These are phyloP conservation scores for Tylopilus subfusipes DNA, from an alignment of 768 basidiomycete genomes.

Conservation along the genomic window DNA sequence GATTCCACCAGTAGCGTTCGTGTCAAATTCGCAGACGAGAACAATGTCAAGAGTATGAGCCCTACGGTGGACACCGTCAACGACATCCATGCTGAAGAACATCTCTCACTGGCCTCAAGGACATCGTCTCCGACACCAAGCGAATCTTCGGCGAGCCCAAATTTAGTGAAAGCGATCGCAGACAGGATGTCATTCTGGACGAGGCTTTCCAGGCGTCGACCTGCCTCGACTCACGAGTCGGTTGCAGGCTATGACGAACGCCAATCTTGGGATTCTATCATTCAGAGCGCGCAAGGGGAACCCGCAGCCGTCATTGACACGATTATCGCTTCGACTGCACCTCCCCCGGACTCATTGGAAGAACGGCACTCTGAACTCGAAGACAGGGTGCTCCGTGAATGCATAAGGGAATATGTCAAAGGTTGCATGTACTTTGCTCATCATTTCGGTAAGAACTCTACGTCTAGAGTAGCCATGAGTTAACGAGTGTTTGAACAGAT, in stretches of 20 bases:
- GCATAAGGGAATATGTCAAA: constrained; percentile 69
- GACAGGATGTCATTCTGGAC: constrained; percentile 75
- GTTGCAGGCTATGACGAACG: constrained; percentile 15
- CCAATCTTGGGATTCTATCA: constrained; percentile 36
- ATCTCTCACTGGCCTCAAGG: constrained; percentile 34
- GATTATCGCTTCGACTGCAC: constrained; percentile 59
- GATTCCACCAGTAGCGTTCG: constrained; percentile 26
- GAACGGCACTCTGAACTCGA: constrained; percentile 76
- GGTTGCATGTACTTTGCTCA: constrained; percentile 92
- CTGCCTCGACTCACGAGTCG: constrained; percentile 17
- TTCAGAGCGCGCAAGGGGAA: constrained; percentile 43
- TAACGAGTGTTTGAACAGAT: constrained; percentile 41
- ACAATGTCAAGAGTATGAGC: constrained; percentile 45
- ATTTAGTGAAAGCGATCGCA: constrained; percentile 61
- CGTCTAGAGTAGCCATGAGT: background rate
- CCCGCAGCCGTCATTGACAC: constrained; percentile 52
- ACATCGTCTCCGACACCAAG: constrained; percentile 56
- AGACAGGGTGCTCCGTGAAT: constrained; percentile 76
- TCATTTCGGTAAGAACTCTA: constrained; percentile 60
- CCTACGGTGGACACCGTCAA: constrained; percentile 24
- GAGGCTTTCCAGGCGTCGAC: constrained; percentile 49
- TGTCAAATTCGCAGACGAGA: constrained; percentile 53
- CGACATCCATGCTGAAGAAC: background rate
- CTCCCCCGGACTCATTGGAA: constrained; percentile 57
- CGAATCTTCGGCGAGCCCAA: constrained; percentile 39